Percentiles rank a stretch among this genome's conserved stretches.
Conservation (phyloP, 2,329 filamentous ascomycete genomes). For the Monilinia fructicola region DNA sequence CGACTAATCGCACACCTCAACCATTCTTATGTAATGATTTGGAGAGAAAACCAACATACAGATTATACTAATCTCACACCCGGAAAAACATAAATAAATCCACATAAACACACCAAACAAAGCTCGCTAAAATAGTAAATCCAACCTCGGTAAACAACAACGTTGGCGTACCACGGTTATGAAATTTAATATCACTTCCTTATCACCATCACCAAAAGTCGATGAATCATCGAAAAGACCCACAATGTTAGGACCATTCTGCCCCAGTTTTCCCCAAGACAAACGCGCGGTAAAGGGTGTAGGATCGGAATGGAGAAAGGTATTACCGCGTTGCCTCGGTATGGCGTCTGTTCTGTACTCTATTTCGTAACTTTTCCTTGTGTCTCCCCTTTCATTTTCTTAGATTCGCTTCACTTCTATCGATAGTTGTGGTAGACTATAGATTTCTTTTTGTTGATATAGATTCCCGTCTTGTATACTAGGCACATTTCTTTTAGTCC, state of each 20-base stretch:
- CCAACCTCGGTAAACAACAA: slow-evolving; percentile 15
- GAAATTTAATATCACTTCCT: slow-evolving; percentile 13
- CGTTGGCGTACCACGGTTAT: not conserved
- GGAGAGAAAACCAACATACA: too few relatives aligned
- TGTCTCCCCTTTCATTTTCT: not conserved
- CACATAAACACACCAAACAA: too few relatives aligned
- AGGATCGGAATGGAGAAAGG: slow-evolving; percentile 16
- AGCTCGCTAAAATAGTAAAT: not conserved
- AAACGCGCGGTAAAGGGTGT: slow-evolving; percentile 28
- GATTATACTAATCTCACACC: not conserved
- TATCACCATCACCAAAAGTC: slow-evolving; percentile 18
- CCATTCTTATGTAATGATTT: too few relatives aligned
- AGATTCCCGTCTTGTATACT: not conserved
- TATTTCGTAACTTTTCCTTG: slow-evolving; percentile 26
- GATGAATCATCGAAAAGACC: slow-evolving; percentile 28
- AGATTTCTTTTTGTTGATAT: slow-evolving; percentile 16
- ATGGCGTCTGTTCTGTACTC: slow-evolving; percentile 25
- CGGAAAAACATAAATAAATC: not conserved
- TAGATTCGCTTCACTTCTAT: not conserved
- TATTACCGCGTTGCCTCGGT: slow-evolving; percentile 33
- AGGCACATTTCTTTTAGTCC: not conserved
- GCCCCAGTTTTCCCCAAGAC: slow-evolving; percentile 15
- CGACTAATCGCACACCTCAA: too few relatives aligned
- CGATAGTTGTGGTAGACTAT: not conserved
- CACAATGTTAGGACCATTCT: slow-evolving; percentile 22